A percentile compares a stretch with the other conserved stretches of the same genome.
Conservation (phyloP, 2,329 filamentous ascomycete species). For the Aspergillus quadricinctus region DNA sequence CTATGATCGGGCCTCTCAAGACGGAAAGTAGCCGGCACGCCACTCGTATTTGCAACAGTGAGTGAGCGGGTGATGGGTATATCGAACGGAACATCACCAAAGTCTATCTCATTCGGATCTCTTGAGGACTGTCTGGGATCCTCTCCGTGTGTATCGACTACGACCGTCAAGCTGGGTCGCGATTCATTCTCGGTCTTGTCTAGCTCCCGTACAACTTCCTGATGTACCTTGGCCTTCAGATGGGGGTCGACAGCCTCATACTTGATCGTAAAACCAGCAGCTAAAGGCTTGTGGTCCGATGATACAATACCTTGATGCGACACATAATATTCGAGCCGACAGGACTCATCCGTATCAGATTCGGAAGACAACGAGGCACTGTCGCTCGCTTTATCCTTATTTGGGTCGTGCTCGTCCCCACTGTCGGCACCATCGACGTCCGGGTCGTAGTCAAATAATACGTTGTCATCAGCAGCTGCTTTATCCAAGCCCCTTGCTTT, state of each 20-base stretch:
- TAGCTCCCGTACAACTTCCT: slow-evolving; percentile 80
- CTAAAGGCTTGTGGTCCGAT: slow-evolving; percentile 91
- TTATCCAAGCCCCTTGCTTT: slow-evolving; percentile 70
- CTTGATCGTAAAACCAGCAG: slow-evolving; percentile 74
- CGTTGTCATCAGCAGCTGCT: slow-evolving; percentile 70
- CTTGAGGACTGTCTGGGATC: slow-evolving; percentile 26
- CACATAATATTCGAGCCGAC: slow-evolving; percentile 65
- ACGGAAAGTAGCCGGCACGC: slow-evolving; percentile 71
- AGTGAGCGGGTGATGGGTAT: slow-evolving; percentile 62
- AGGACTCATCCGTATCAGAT: slow-evolving; percentile 44
- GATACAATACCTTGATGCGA: slow-evolving; percentile 87
- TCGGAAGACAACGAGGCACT: slow-evolving; percentile 19
- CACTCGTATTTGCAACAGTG: slow-evolving; percentile 88
- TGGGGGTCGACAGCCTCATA: slow-evolving; percentile 85
- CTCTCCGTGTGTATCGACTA: slow-evolving; percentile 60
- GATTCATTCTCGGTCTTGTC: slow-evolving; percentile 91
- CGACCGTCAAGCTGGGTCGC: slow-evolving; percentile 73
- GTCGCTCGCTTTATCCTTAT: slow-evolving; percentile 45
- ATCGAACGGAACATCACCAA: slow-evolving; percentile 69
- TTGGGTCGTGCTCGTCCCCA: slow-evolving; percentile 57
- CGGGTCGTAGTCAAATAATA: slow-evolving; percentile 87
- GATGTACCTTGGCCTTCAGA: slow-evolving; percentile 75
- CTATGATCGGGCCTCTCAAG: slow-evolving; percentile 65
- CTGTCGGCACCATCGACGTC: slow-evolving; percentile 64
- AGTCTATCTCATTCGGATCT: slow-evolving; percentile 62